Base-by-base conservation (phyloP, 2,329 filamentous ascomycete genomes). In the Pestalotiopsis sp. region DNA sequence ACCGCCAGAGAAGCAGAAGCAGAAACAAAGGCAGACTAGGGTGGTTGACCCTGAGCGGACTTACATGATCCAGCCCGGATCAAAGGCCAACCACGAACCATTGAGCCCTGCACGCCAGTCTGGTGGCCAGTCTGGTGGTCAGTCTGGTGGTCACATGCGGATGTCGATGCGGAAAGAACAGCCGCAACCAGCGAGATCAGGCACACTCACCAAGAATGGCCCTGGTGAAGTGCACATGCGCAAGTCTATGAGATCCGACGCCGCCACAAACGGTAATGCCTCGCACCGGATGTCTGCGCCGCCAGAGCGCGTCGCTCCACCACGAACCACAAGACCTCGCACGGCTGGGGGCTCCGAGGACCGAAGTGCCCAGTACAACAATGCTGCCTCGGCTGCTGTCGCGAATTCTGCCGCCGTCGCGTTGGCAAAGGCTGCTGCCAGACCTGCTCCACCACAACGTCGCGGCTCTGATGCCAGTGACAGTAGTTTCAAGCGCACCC, bases 401-500 rank as follows among this genome's bases (percentile, higher is more conserved):
- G 41, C 64, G 5, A 64, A 58, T 14, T 57, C 64, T 36, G 68
- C 68, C 23, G 68, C 68, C 14, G 27, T 69, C 74, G 41, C 78
- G 77, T 59, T 56, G 31, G 23, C 52, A 14, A 27, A 56, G 27
- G 25, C 36, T 27, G 25, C 11, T 17, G 31, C 7, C 31, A 23
- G 7, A 58, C 75, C 83, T 13, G 73, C 75, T 4, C 79, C 89
- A 52, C 14, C 27, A 9, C 81, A 82, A 68, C 86, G 90, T 2
- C 86, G 83, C 11, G 84, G 82, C 20, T 92, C 91, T 0, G 89
- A 90, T 72, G 90, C 87, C 36, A 93, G 91, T 74, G 91, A 93
- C 59, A 97, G 93, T 80, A 97, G 93, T 77, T 97, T 97, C 82
- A 92, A 88, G 75, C 91, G 93, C 36, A 80, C 83, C 58, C 86